Evolutionary conservation across 2,329 filamentous ascomycete genomes (phyloP).

Genomic region (Neocatenulostroma microsporum): DNA sequence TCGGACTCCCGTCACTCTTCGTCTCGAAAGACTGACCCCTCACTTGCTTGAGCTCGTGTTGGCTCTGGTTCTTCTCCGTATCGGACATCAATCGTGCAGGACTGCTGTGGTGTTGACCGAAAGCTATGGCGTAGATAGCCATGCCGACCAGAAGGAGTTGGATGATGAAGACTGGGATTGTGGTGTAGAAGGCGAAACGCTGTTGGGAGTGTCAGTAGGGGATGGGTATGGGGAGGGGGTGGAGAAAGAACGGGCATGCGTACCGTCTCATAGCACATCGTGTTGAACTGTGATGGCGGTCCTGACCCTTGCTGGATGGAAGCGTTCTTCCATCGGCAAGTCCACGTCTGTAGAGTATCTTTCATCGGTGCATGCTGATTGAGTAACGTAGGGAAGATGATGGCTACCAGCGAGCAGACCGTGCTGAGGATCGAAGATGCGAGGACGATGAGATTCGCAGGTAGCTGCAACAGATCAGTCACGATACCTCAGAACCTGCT

Average conservation of each 20-base stretch:
- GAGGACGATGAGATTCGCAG: conserved; percentile 32
- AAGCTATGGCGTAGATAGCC: conserved; percentile 12
- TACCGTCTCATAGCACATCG: conserved; percentile 37
- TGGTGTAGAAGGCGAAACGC: conserved; percentile 40
- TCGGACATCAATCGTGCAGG: conserved; percentile 9
- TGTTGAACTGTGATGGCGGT: conserved; percentile 29
- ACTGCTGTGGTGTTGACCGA: neutral
- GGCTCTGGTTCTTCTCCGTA: conserved; percentile 17
- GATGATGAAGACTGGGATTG: conserved; percentile 35
- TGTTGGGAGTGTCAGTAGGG: conserved; percentile 10
- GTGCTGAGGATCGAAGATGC: conserved; percentile 30
- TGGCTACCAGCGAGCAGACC: conserved; percentile 33
- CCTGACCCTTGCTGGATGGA: conserved; percentile 15
- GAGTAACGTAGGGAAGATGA: conserved; percentile 31
- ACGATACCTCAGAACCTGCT: neutral
- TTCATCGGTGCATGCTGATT: conserved; percentile 19
- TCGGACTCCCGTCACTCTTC: conserved; percentile 12
- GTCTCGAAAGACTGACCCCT: conserved; percentile 13
- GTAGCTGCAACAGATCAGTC: conserved; percentile 24
- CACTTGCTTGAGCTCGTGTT: conserved; percentile 12
- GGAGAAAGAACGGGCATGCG: conserved; percentile 12
- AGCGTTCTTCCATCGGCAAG: conserved; percentile 26
- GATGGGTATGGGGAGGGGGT: neutral
- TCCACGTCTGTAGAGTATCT: conserved; percentile 34
- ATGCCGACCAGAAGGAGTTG: conserved; percentile 25